These are phyloP conservation scores for Ceratocystis diversiconidia DNA, from an alignment of 2,329 filamentous ascomycete genomes.

Conservation along the genomic window DNA sequence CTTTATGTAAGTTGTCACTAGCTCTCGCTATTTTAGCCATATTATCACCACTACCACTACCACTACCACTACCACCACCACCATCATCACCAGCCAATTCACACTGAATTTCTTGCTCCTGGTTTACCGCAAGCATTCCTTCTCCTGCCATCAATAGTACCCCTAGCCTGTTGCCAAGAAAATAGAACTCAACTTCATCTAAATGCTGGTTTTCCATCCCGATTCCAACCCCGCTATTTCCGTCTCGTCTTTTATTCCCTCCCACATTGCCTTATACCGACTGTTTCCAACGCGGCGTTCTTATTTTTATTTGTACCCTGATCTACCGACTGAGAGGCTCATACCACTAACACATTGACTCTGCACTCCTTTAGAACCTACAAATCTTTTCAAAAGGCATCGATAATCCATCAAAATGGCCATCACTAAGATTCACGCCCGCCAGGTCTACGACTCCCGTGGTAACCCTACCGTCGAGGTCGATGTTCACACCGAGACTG, in stretches of 20 bases:
- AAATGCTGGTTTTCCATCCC: neutral
- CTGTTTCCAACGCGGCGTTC: neutral
- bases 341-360: conserved; percentile 19
- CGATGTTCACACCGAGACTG: conserved; percentile 82
- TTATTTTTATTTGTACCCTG: neutral
- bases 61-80: too few species aligned
- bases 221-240: neutral
- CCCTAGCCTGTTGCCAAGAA: neutral
- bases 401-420: conserved; percentile 50
- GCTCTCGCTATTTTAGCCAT: too few species aligned
- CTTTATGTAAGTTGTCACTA: conserved; percentile 16
- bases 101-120: too few species aligned
- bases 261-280: neutral
- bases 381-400: conserved; percentile 14
- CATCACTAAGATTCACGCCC: conserved; percentile 79
- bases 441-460: conserved; percentile 97
- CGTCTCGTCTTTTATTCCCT: too few species aligned
- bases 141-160: neutral
- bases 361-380: conserved; percentile 11
- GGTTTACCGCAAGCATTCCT: neutral
- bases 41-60: too few species aligned
- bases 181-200: neutral
- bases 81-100: too few species aligned
- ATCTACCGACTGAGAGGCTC: neutral
- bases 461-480: conserved; percentile 96